phyloP scores from a whole-genome alignment of 2,329 filamentous ascomycete species.

The Orbilia oligospora region DNA sequence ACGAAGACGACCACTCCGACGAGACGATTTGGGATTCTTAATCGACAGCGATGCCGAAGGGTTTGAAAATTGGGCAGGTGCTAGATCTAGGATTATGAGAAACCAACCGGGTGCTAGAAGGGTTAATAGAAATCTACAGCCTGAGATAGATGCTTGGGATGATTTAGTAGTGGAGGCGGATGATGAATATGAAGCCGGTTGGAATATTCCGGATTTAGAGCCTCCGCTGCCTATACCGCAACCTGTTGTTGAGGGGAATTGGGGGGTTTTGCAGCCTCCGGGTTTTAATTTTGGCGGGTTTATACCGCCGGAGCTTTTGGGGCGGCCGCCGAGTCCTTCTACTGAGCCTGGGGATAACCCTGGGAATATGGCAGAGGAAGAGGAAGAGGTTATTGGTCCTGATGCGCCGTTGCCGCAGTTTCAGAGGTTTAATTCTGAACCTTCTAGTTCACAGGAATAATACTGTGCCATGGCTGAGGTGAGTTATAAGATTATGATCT shows the following conservation, averaged over 20 bases:
- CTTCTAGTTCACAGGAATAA: background rate
- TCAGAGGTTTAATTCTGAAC: background rate
- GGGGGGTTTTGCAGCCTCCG: background rate
- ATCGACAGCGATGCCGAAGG: too few species aligned
- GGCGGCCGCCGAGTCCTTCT: slow-evolving; percentile 1
- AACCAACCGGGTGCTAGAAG: background rate
- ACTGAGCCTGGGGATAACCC: background rate
- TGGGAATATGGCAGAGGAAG: background rate
- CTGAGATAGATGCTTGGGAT: background rate
- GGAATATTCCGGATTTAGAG: background rate
- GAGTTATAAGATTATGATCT: too few species aligned
- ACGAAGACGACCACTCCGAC: too few species aligned
- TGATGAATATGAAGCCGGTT: background rate
- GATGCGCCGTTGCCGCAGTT: background rate
- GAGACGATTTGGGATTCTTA: too few species aligned
- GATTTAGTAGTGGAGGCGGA: background rate
- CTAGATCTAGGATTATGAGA: background rate
- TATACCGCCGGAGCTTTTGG: background rate
- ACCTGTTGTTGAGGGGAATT: background rate
- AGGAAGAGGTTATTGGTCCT: background rate
- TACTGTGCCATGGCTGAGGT: too few species aligned
- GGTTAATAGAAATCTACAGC: background rate
- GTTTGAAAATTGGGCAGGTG: background rate
- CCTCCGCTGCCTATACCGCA: too few species aligned
- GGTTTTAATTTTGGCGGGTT: too few species aligned